Evolutionary conservation across 345 rosid genomes (phyloP), one percentile per base, ranked within the genome.

Genomic region (Geranium rotundifolium): DNA sequence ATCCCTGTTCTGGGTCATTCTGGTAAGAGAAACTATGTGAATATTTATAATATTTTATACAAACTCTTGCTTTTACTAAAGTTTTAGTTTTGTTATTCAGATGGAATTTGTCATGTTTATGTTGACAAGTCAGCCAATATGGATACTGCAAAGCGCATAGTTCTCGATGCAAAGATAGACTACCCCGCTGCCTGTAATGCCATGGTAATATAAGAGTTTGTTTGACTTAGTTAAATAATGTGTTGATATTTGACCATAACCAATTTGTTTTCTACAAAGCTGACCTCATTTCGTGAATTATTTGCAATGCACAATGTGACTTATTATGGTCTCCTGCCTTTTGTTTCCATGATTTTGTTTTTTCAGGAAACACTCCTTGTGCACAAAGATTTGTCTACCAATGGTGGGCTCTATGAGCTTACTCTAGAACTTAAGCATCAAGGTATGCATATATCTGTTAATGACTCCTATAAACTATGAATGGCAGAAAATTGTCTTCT

Each of bases 121-220:
- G 82, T 90, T 61, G 99, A 95, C 64, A 88, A 95, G 75, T 82
- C 91, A 67, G 96, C 97, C 71, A 62, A 90, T 72, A 61, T 81
- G 69, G 87, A 88, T 59, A 90, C 80, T 88, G 96, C 96, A 18
- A 95, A 79, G 82, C 80, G 80, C 34, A 70, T 95, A 61, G 85
- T 90, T 65, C 69, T 88, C 68, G 99, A 95, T 78, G 96, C 99
- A 46, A 95, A 90, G 77, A 20, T 73, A 66, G 99, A 95, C 75
- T 95, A 95, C 70, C 97, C 99, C 41, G 96, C 99, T 67, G 96
- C 96, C 29, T 95, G 96, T 72, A 95, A 90, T 68, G 95, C 99
- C 56, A 85, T 90, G 99, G 99, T 95, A 82, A 76, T 46, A 3
- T 9, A 46, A 46, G 52, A 3, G 15, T 46, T 46, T 46, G 12